Base-by-base conservation (phyloP, 2,329 filamentous ascomycete genomes). In the Colletotrichum lindemuthianum region DNA sequence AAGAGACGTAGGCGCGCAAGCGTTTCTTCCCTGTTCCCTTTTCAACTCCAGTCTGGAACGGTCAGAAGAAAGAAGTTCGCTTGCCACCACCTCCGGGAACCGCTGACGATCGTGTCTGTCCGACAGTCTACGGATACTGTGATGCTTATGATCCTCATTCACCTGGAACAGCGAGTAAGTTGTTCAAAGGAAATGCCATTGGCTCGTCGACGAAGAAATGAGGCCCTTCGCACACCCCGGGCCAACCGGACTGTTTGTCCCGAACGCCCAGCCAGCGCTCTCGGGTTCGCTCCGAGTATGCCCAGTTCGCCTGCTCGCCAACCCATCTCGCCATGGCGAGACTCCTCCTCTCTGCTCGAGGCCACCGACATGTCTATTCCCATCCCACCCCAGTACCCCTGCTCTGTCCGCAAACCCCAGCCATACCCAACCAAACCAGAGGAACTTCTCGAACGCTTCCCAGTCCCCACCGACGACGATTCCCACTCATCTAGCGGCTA, bases 81-180 rank as follows among this genome's bases (percentile, higher is more conserved):
- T 24, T 50, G 24, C 60, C 54, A 41, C 59, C 54, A n/a, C 49
- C 24, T 47, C 54, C 32, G 41, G 45, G 34, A 13, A 51, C 48
- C 48, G 47, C 34, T 59, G 60, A 50, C 55, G 55, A 50, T 34
- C 10, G 13, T 50, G 45, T 50, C 37, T 50, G 16, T 57, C 53
- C 37, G 47, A 34, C 8, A 8, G 6, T 33, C 54, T 48, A 33
- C 8, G 24, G 8, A 33, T 34, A 32, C 13, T 11, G 48, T 57
- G 54, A 57, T 44, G 12, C 54, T 24, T 2, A 24, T 24, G 24
- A 24, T 24, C 3, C 24, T 24, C 24, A 24, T 4, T 24, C 24
- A 2, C 4, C 24, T 24, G 24, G 3, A 24, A 24, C 24, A 3
- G 24, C 24, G 24, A 24, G 3, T 4, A 24, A 24, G 24, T 24